Conservation (phyloP, 2,329 filamentous ascomycete genomes). For the Aotearoamyces nothofagi region DNA sequence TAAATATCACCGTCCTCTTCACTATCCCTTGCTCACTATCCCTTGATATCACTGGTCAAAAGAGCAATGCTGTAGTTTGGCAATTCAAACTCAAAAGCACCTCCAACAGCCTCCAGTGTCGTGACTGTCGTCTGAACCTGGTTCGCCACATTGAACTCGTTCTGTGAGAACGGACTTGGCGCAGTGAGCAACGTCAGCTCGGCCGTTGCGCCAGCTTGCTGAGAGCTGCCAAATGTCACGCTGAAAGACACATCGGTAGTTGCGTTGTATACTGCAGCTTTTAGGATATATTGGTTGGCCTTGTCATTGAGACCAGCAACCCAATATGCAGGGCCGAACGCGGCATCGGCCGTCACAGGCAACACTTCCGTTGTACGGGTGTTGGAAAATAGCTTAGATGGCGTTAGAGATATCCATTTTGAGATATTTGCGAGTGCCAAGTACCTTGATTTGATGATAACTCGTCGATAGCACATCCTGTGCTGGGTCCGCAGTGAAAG, state of each 20-base stretch:
- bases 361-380: constrained; percentile 31
- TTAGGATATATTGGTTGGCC: constrained; percentile 29
- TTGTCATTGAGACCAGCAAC: constrained; percentile 30
- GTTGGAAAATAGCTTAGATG: constrained; percentile 31
- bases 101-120: constrained; percentile 5
- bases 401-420: too few species aligned
- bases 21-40: too few species aligned
- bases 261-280: constrained; percentile 36
- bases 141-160: constrained; percentile 4
- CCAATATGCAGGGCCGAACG: constrained; percentile 31
- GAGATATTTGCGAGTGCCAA: too few species aligned
- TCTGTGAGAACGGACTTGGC: constrained; percentile 5
- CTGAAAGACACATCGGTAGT: constrained; percentile 30
- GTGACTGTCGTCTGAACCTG: constrained; percentile 6
- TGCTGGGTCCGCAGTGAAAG: constrained; percentile 23
- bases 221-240: constrained; percentile 27
- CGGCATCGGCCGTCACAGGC: constrained; percentile 21
- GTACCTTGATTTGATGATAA: constrained; percentile 33
- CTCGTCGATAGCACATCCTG: constrained; percentile 33
- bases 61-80: constrained; percentile 11
- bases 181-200: constrained; percentile 29
- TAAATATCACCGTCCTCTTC: too few species aligned
- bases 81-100: constrained; percentile 9
- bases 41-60: too few species aligned
- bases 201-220: constrained; percentile 22